Evolutionary conservation across 176 grass and related monocot genomes (phyloP).

Genomic region (Thinopyrum elongatum): DNA sequence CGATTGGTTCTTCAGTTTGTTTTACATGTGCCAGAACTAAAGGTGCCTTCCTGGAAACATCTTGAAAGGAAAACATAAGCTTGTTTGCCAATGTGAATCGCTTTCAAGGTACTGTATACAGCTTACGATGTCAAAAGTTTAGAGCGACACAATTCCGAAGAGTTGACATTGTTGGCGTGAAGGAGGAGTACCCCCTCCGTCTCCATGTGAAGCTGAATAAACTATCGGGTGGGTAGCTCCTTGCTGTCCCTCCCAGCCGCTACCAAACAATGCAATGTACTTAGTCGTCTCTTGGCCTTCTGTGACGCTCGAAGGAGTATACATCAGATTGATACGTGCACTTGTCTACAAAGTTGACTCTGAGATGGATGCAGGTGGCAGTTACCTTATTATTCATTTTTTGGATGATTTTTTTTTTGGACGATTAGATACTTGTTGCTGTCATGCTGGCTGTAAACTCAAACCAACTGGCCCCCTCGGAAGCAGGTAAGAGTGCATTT

Average conservation of each 20-base stretch:
- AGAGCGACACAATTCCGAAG: neutral
- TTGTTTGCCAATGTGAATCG: neutral
- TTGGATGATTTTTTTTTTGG: neutral
- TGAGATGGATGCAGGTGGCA: neutral
- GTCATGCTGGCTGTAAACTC: constrained; percentile 6
- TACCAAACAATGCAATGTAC: neutral
- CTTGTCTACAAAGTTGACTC: constrained; percentile 27
- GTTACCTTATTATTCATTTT: neutral
- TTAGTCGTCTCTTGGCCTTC: constrained; percentile 17
- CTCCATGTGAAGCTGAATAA: neutral
- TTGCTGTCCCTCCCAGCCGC: neutral
- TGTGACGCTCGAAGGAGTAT: constrained; percentile 2
- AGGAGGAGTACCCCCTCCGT: neutral
- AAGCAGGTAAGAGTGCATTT: neutral
- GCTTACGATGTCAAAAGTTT: neutral
- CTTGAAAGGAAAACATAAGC: neutral
- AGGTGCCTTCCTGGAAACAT: neutral
- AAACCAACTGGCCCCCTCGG: neutral
- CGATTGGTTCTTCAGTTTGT: neutral
- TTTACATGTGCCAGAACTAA: neutral
- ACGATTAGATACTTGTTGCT: neutral
- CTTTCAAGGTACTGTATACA: neutral
- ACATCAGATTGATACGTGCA: neutral
- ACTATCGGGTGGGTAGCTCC: neutral
- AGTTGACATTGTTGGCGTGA: constrained; percentile 6